Evolutionary conservation across 179 eudicot genomes (phyloP), one percentile per base, ranked within the genome.

Genomic region (Patellifolia procumbens): DNA sequence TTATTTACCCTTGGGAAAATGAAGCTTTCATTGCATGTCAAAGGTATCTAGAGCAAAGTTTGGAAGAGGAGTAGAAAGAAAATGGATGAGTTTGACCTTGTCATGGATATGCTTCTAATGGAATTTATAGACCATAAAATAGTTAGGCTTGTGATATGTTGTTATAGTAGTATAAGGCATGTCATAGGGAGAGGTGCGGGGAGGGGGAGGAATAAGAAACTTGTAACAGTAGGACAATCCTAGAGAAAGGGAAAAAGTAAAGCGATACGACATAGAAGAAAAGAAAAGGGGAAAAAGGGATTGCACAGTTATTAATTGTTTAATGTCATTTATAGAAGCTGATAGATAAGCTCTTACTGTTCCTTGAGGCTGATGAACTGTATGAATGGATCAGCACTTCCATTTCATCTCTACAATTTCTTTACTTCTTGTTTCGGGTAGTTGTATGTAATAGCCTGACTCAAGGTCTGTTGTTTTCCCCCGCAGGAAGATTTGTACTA

Each of bases 401-500:
- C 3, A 15, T 69, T 26, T 43, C 26, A 42, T 60, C 17, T 70
- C 39, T 52, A 58, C 62, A 32, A 37, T 46, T 65, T 53, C 67
- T 55, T 1, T 31, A 65, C 20, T 51, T 51, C 22, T 43, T 31
- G 6, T 66, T 39, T 32, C 11, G 45, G 49, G 52, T 43, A 28
- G 34, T 63, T 68, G 29, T 68, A 45, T 17, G 24, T 22, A 7
- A 4, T 34, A 9, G 35, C 11, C 17, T 32, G 31, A 31, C 31
- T 55, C 32, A 31, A 76, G 5, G 72, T 76, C 45, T 78, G 35
- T 31, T 78, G 37, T 55, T 62, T 75, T 75, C 19, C 35, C 61
- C 37, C 76, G 81, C 83, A 89, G 92, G 92, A 89, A 83, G 92
- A 89, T 83, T 81, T 90, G 51, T 90, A 90, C 72, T 87, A 87